Base-by-base conservation (phyloP, 441 rosid genomes). In the Erodium trifolium region DNA sequence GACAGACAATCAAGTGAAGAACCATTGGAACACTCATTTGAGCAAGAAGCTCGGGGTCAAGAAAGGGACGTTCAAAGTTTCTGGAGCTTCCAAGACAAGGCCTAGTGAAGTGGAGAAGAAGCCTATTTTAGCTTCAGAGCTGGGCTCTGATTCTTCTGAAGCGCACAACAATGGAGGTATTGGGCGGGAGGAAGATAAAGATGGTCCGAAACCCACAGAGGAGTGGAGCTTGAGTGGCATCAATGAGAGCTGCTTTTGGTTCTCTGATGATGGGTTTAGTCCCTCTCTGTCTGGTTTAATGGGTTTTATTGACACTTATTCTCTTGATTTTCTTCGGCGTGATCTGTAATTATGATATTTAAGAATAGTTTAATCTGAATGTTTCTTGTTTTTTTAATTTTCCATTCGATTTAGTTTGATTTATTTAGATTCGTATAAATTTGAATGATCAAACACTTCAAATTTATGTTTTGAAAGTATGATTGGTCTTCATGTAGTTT, bases 1-100 rank as follows among this genome's bases (percentile, higher is more conserved):
- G 39, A 88, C 87, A 12, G 93, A 88, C 29, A 86, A 86, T 72
- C 87, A 84, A 79, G 90, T 84, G 73, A 88, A 88, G 79, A 88
- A 88, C 63, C 78, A 88, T 18, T 88, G 93, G 93, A 86, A 88
- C 83, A 79, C 87, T 66, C 27, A 23, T 23, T 23, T 23, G 27
- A 23, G 27, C 27, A 23, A 23, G 27, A 23, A 23, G 27, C 27
- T 78, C 39, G 84, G 78, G 2, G 67, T 75, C 1, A 75, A 57
- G 62, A 74, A 71, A 4, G 53, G 17, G 16, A 78, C 68, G 37
- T 11, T 27, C 43, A 73, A 72, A 69, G 19, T 3, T 0, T 6
- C 7, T 14, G 23, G 47, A 29, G 2, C 60, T 67, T 6, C 70
- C 7, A 67, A 73, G 7, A 23, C 62, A 11, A n/a, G 49, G 19